Evolutionary conservation across 2,329 filamentous ascomycete species (phyloP).

Genomic region (Sclerotiophoma versabilis): DNA sequence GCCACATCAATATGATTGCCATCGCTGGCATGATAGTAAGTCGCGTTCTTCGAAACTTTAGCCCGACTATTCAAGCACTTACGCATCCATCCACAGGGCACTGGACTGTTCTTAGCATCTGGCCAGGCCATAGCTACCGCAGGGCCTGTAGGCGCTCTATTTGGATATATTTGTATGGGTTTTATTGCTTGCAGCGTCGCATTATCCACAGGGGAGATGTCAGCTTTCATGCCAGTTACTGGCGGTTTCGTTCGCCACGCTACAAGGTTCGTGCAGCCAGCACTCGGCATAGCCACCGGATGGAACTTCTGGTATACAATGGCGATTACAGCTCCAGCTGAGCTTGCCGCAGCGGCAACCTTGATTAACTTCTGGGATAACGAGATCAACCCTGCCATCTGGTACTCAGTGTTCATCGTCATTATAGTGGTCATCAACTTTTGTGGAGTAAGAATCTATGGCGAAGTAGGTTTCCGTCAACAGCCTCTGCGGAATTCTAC

Average conservation of each 20-base stretch:
- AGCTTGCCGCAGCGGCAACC: conserved; percentile 72
- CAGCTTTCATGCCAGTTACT: conserved; percentile 36
- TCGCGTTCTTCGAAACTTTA: neutral
- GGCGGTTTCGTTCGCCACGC: conserved; percentile 19
- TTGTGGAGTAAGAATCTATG: conserved; percentile 12
- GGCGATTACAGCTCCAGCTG: conserved; percentile 38
- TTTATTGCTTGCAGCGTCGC: conserved; percentile 25
- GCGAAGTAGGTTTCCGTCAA: conserved; percentile 17
- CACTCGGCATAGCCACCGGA: conserved; percentile 29
- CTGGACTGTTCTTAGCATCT: conserved; percentile 9
- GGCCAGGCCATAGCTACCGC: conserved; percentile 5
- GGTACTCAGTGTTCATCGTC: conserved; percentile 18
- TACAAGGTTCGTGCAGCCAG: conserved; percentile 52
- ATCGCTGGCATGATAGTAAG: conserved; percentile 20
- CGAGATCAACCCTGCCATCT: conserved; percentile 18
- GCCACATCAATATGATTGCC: conserved; percentile 24
- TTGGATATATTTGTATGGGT: conserved; percentile 7
- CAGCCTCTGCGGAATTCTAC: neutral
- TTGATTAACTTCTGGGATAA: conserved; percentile 76
- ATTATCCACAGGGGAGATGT: conserved; percentile 37
- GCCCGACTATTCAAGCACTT: neutral
- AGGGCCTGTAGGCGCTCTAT: conserved; percentile 1
- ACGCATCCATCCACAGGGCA: neutral
- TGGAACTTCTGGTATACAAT: conserved; percentile 11
- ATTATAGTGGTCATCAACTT: conserved; percentile 19